Evolutionary conservation across 306 rosid species (phyloP).

Genomic region (Vicia sativa): DNA sequence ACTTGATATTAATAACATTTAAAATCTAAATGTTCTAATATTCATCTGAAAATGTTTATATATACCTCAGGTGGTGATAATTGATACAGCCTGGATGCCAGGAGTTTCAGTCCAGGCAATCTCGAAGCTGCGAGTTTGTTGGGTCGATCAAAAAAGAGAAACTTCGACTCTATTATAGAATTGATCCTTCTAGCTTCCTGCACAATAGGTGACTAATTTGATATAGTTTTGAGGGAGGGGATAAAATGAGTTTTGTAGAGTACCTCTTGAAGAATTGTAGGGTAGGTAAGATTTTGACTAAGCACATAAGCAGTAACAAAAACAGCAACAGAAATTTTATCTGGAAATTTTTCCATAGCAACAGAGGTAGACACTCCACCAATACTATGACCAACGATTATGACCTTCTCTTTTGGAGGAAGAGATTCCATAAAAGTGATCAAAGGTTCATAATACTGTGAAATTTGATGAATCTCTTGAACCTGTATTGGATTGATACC

Average conservation of each 20-base stretch:
- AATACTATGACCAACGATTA: too few relatives aligned
- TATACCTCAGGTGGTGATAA: slow-evolving; percentile 32
- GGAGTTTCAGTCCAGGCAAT: slow-evolving; percentile 23
- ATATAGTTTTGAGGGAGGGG: too few relatives aligned
- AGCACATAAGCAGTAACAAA: slow-evolving; percentile 52
- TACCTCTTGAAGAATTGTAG: slow-evolving; percentile 31
- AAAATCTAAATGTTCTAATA: background rate
- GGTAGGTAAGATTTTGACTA: slow-evolving; percentile 23
- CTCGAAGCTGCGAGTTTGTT: slow-evolving; percentile 35
- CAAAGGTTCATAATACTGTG: slow-evolving; percentile 47
- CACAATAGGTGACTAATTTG: background rate
- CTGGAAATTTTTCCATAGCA: slow-evolving; percentile 60
- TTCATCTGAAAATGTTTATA: background rate
- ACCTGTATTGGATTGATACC: slow-evolving; percentile 53
- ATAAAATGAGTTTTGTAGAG: background rate
- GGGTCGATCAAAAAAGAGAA: slow-evolving; percentile 29
- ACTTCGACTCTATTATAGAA: background rate
- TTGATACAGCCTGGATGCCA: slow-evolving; percentile 35
- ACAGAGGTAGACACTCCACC: slow-evolving; percentile 48
- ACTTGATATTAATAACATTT: background rate
- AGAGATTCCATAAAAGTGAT: slow-evolving; percentile 44
- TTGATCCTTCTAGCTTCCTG: background rate
- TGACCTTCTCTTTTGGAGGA: background rate
- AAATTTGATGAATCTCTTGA: slow-evolving; percentile 42
- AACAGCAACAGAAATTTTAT: slow-evolving; percentile 47